phyloP scores from a whole-genome alignment of 192 early-diverging fungal species.

The Coemansia sp. region DNA sequence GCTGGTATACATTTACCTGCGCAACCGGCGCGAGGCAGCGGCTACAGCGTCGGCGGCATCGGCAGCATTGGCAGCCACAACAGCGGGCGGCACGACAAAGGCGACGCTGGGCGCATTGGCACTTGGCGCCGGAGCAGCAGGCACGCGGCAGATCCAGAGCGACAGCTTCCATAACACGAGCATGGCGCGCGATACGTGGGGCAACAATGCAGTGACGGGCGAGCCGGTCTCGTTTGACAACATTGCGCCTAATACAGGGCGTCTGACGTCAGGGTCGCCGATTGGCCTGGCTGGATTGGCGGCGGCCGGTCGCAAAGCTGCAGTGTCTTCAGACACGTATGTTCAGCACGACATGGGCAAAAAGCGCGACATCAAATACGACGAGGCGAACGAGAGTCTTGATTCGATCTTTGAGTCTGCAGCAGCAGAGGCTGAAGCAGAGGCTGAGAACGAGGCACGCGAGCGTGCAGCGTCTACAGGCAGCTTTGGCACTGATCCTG shows the following conservation, averaged over 20 bases:
- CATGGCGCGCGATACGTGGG: slow-evolving; percentile 34
- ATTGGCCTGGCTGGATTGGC: slow-evolving; percentile 39
- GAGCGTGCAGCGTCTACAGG: slow-evolving; percentile 35
- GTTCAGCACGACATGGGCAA: slow-evolving; percentile 31
- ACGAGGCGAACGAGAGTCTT: slow-evolving; percentile 44
- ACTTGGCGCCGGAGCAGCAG: slow-evolving; percentile 19
- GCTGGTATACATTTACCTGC: slow-evolving; percentile 58
- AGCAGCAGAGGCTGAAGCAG: slow-evolving; percentile 47
- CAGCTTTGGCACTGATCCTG: slow-evolving; percentile 15
- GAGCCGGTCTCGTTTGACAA: slow-evolving; percentile 52
- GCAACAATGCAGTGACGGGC: slow-evolving; percentile 29
- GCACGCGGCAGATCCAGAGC: slow-evolving; percentile 17
- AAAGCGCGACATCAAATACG: slow-evolving; percentile 21
- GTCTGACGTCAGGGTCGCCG: slow-evolving; percentile 37
- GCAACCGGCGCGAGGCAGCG: slow-evolving; percentile 54
- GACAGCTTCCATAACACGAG: slow-evolving; percentile 11
- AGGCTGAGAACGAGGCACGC: slow-evolving; percentile 41
- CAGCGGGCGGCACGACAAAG: slow-evolving; percentile 42
- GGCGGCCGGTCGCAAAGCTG: slow-evolving; percentile 38
- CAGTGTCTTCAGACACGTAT: slow-evolving; percentile 50
- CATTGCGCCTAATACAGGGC: slow-evolving; percentile 42
- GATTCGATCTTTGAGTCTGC: slow-evolving; percentile 54
- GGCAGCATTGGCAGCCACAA: slow-evolving; percentile 46
- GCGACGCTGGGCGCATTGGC: slow-evolving; percentile 9
- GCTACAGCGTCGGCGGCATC: slow-evolving; percentile 53